Evolutionary conservation across 345 rosid genomes (phyloP).

Genomic region (Lumnitzera littorea): DNA sequence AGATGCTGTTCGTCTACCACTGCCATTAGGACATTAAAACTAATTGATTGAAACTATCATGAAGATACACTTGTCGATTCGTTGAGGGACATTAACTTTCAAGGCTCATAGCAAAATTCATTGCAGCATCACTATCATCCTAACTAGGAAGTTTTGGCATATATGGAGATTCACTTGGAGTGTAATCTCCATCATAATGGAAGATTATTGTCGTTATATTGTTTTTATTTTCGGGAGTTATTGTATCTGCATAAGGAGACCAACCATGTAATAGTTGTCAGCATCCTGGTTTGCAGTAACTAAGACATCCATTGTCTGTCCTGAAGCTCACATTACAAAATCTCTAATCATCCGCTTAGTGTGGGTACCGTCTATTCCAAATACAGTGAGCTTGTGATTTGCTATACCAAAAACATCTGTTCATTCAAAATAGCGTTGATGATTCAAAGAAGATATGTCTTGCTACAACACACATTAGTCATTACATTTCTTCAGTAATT

Average conservation of each 20-base stretch:
- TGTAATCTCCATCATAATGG: conserved; percentile 23
- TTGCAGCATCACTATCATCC: conserved; percentile 14
- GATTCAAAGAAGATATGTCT: conserved; percentile 23
- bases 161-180: conserved; percentile 13
- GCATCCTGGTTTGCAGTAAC: conserved; percentile 24
- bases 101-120: conserved; percentile 6
- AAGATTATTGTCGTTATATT: conserved; percentile 24
- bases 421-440: conserved; percentile 25
- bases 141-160: conserved; percentile 19
- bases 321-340: conserved; percentile 32
- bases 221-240: conserved; percentile 6
- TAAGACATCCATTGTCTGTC: conserved; percentile 40
- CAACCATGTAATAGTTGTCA: conserved; percentile 24
- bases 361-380: conserved; percentile 23
- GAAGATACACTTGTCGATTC: conserved; percentile 6
- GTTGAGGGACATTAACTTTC: conserved; percentile 21
- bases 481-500: conserved; percentile 17
- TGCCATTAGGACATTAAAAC: conserved; percentile 10
- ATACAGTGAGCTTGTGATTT: conserved; percentile 20
- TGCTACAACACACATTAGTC: conserved; percentile 11
- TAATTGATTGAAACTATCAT: conserved; percentile 18
- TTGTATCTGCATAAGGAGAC: conserved; percentile 18
- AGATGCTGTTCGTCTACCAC: conserved; percentile 4
- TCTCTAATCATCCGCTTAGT: conserved; percentile 5
- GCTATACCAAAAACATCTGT: conserved; percentile 25